These are phyloP conservation scores for Prosopis cineraria DNA, from an alignment of 306 rosid genomes.

Conservation along the genomic window DNA sequence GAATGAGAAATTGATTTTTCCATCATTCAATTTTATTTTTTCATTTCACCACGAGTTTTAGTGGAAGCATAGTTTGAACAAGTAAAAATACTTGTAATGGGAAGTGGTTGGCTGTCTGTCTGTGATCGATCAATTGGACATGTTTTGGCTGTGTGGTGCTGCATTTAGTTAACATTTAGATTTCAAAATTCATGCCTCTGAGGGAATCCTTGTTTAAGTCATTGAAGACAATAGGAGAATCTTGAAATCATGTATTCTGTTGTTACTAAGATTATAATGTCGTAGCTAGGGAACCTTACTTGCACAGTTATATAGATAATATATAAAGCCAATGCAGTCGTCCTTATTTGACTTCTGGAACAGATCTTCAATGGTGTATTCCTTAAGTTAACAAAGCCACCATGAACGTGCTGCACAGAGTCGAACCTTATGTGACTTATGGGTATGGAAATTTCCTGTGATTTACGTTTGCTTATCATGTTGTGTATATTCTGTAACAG, in stretches of 20 bases:
- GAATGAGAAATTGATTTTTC: background rate
- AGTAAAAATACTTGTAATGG: background rate
- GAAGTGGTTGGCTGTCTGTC: background rate
- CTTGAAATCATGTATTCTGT: background rate
- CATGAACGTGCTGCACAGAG: constrained; percentile 80
- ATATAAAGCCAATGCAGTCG: background rate
- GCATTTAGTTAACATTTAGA: background rate
- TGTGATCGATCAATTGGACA: background rate
- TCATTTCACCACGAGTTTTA: background rate
- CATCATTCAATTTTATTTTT: background rate
- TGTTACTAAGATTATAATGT: background rate
- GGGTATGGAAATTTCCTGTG: constrained; percentile 46
- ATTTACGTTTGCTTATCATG: background rate
- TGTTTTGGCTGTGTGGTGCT: background rate
- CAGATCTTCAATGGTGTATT: constrained; percentile 92
- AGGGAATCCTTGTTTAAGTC: background rate
- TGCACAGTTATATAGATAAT: background rate
- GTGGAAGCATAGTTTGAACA: background rate
- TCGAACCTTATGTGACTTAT: constrained; percentile 85
- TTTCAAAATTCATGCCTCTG: background rate
- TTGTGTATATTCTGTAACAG: background rate
- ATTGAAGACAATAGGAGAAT: background rate
- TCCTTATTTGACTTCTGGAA: background rate
- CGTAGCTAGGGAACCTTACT: background rate
- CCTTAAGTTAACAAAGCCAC: constrained; percentile 89